Evolutionary conservation across 1,284 basidiomycete species (phyloP).

Genomic region (Ganoderma lingzhi): DNA sequence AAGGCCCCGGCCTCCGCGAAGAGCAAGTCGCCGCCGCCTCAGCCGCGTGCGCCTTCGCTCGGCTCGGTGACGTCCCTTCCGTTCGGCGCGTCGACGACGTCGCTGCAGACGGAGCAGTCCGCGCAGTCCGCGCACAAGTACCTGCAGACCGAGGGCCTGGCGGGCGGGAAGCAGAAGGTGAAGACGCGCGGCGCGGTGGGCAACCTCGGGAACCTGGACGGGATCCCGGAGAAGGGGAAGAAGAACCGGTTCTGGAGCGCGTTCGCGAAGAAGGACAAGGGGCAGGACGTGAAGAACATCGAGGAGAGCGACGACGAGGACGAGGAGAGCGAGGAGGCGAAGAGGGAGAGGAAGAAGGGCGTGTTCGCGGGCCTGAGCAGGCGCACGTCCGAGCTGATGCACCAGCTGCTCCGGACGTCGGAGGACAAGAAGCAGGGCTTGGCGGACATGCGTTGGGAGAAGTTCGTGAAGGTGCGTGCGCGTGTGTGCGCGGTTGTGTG

Average conservation of each 20-base stretch:
- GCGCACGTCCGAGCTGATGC: constrained; percentile 66
- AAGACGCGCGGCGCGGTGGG: constrained; percentile 63
- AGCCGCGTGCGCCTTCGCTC: constrained; percentile 32
- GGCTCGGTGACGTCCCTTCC: constrained; percentile 40
- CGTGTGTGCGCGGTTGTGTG: too few species aligned
- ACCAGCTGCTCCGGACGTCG: constrained; percentile 66
- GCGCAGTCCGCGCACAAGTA: constrained; percentile 79
- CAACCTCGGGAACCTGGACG: constrained; percentile 58
- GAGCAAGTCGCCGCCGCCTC: constrained; percentile 31
- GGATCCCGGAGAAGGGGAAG: constrained; percentile 52
- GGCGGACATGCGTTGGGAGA: constrained; percentile 78
- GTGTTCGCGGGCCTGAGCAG: constrained; percentile 61
- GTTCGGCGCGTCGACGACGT: constrained; percentile 47
- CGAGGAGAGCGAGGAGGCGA: constrained; percentile 37
- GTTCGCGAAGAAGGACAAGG: constrained; percentile 46
- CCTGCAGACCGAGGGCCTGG: constrained; percentile 58
- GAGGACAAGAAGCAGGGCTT: constrained; percentile 64
- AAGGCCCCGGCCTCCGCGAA: constrained; percentile 20
- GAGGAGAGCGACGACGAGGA: constrained; percentile 43
- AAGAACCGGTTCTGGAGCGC: constrained; percentile 59
- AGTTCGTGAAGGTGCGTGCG: constrained; percentile 58
- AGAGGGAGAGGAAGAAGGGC: constrained; percentile 52
- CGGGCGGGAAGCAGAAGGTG: constrained; percentile 63
- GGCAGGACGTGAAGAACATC: constrained; percentile 35
- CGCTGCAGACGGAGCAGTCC: constrained; percentile 54